Conservation (phyloP, 257 asterid genomes). For the Solanum sparsipilum region DNA sequence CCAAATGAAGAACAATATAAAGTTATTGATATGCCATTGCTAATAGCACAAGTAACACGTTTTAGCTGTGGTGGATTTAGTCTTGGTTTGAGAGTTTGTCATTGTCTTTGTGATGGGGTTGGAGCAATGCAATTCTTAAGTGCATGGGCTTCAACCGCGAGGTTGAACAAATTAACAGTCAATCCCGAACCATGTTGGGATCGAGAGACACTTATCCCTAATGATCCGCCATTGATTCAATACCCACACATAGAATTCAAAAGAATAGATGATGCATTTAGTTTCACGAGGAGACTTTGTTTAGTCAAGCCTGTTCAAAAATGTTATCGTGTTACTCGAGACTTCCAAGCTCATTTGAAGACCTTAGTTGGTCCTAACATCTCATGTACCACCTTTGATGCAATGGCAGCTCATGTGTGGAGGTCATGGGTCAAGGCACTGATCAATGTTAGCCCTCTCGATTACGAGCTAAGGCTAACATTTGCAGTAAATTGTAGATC, state of each 20-base stretch:
- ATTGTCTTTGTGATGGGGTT: slow-evolving; percentile 81
- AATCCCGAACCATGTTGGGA: slow-evolving; percentile 69
- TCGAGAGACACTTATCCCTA: slow-evolving; percentile 51
- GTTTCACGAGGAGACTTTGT: slow-evolving; percentile 40
- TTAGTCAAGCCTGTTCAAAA: slow-evolving; percentile 52
- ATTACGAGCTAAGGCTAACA: slow-evolving; percentile 63
- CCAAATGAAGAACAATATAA: slow-evolving; percentile 63
- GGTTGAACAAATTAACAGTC: slow-evolving; percentile 29
- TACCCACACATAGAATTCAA: slow-evolving; percentile 61
- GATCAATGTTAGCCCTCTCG: slow-evolving; percentile 34
- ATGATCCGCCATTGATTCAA: slow-evolving; percentile 39
- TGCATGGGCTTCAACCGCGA: slow-evolving; percentile 78
- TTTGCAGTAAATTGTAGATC: slow-evolving; percentile 71
- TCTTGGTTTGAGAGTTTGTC: slow-evolving; percentile 74
- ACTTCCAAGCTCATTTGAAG: slow-evolving; percentile 46
- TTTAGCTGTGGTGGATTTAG: slow-evolving; percentile 78
- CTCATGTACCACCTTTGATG: slow-evolving; percentile 59
- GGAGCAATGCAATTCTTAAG: slow-evolving; percentile 83
- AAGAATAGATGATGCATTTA: slow-evolving; percentile 41
- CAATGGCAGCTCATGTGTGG: slow-evolving; percentile 90
- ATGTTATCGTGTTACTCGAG: slow-evolving; percentile 51
- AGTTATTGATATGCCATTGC: slow-evolving; percentile 75
- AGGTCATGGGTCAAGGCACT: slow-evolving; percentile 69
- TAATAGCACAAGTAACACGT: slow-evolving; percentile 70
- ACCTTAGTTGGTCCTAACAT: slow-evolving; percentile 21